Evolutionary conservation across 2,329 filamentous ascomycete genomes (phyloP).

Genomic region (Fragosphaeria purpurea): DNA sequence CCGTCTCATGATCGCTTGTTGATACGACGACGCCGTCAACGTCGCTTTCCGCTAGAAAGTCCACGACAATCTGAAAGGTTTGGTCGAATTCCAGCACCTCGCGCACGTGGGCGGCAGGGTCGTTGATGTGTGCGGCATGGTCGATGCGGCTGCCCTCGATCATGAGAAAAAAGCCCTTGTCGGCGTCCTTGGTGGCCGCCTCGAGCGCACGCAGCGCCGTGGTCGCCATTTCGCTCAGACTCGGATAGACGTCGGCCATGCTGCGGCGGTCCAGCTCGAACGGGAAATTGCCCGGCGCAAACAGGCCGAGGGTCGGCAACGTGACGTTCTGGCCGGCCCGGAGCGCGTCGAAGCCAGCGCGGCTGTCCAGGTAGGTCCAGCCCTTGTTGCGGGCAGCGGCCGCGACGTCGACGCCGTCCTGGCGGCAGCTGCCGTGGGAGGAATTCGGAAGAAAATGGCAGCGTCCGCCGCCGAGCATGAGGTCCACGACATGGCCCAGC

Average conservation of each 20-base stretch:
- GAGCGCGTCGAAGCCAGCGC: conserved; percentile 66
- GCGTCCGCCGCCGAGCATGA: conserved; percentile 85
- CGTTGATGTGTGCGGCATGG: conserved; percentile 81
- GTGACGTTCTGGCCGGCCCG: conserved; percentile 55
- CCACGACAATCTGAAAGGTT: conserved; percentile 70
- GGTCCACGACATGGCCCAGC: conserved; percentile 75
- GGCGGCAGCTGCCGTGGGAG: conserved; percentile 70
- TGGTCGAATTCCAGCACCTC: conserved; percentile 95
- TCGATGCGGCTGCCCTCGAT: conserved; percentile 95
- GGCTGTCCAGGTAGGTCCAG: conserved; percentile 67
- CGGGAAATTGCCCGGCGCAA: conserved; percentile 73
- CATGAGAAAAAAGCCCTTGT: conserved; percentile 97
- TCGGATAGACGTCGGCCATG: conserved; percentile 72
- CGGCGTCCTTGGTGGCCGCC: conserved; percentile 69
- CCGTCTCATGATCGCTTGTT: conserved; percentile 95
- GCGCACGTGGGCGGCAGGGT: conserved; percentile 73
- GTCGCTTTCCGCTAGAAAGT: conserved; percentile 68
- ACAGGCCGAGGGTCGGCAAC: conserved; percentile 79
- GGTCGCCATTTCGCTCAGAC: conserved; percentile 80
- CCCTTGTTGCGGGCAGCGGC: conserved; percentile 63
- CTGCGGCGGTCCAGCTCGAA: conserved; percentile 85
- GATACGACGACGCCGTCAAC: conserved; percentile 72
- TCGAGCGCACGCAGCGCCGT: conserved; percentile 72
- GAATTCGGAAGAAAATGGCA: conserved; percentile 88
- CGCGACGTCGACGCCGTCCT: conserved; percentile 67